Evolutionary conservation across 1,284 basidiomycete genomes (phyloP).

Genomic region (Hemileia vastatrix): DNA sequence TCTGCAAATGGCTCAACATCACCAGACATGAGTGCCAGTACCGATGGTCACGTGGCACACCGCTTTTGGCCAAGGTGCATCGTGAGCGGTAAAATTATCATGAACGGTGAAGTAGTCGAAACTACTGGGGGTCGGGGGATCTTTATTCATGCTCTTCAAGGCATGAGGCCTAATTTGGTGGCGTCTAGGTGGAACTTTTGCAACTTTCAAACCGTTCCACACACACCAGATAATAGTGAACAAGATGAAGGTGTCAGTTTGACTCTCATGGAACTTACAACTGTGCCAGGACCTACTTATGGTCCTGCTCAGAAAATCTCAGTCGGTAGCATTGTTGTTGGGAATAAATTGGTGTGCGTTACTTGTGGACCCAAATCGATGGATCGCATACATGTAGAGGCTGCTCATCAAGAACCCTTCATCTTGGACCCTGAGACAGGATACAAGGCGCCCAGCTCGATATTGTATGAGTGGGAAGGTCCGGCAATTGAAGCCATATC

Average conservation of each 20-base stretch:
- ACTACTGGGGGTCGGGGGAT: slow-evolving; percentile 66
- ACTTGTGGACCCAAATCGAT: slow-evolving; percentile 62
- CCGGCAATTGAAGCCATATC: slow-evolving; percentile 48
- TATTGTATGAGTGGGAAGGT: slow-evolving; percentile 71
- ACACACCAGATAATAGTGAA: slow-evolving; percentile 36
- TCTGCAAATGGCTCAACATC: slow-evolving; percentile 53
- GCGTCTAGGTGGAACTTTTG: slow-evolving; percentile 94
- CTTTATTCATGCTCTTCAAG: slow-evolving; percentile 94
- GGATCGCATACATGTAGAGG: slow-evolving; percentile 59
- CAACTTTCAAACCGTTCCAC: slow-evolving; percentile 57
- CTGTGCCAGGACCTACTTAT: slow-evolving; percentile 48
- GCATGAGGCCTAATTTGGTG: slow-evolving; percentile 91
- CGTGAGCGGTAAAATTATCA: slow-evolving; percentile 61
- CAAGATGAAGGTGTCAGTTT: slow-evolving; percentile 61
- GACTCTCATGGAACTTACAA: slow-evolving; percentile 94
- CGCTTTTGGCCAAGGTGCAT: slow-evolving; percentile 74
- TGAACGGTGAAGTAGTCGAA: slow-evolving; percentile 57
- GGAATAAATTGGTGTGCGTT: slow-evolving; percentile 62
- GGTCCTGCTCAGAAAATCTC: slow-evolving; percentile 53
- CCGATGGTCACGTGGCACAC: slow-evolving; percentile 79
- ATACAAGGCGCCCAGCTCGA: slow-evolving; percentile 63
- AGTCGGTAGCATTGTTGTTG: slow-evolving; percentile 71
- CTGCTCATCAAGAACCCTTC: slow-evolving; percentile 57
- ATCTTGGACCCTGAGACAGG: slow-evolving; percentile 65
- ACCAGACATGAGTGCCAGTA: slow-evolving; percentile 44